These are phyloP conservation scores for Cyanidioschyzon merolae DNA, from an alignment of 23 red algal species.

Conservation along the genomic window DNA sequence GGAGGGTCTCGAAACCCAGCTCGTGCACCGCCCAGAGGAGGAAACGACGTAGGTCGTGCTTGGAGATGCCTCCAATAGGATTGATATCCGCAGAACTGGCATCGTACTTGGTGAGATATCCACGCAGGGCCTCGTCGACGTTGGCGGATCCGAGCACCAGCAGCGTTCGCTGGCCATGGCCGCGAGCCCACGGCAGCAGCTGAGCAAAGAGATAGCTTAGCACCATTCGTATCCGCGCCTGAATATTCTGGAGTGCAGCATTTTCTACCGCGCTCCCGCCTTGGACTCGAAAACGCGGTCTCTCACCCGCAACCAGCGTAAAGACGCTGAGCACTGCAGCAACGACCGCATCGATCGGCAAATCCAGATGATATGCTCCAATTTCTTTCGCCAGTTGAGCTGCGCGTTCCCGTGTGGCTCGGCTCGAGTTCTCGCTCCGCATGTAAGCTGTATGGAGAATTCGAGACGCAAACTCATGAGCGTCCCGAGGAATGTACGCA, in stretches of 20 bases:
- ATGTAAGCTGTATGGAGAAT: slow-evolving; percentile 85
- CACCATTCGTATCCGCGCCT: slow-evolving; percentile 91
- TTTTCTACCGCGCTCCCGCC: slow-evolving; percentile 79
- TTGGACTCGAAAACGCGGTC: slow-evolving; percentile 53
- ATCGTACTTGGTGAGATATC: slow-evolving; percentile 99
- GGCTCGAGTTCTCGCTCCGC: slow-evolving; percentile 56
- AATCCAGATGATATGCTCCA: slow-evolving; percentile 72
- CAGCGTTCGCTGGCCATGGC: slow-evolving; percentile 32
- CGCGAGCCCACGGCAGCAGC: slow-evolving; percentile 59
- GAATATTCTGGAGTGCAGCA: slow-evolving; percentile 77
- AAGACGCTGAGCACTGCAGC: slow-evolving; percentile 46
- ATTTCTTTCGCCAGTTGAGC: slow-evolving; percentile 53
- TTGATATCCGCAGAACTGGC: slow-evolving; percentile 91
- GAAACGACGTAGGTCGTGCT: slow-evolving; percentile 67
- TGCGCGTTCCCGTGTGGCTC: slow-evolving; percentile 48
- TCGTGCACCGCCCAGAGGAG: slow-evolving; percentile 48
- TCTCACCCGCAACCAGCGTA: slow-evolving; percentile 23
- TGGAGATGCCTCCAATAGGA: slow-evolving; percentile 91
- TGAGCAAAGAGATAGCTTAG: slow-evolving; percentile 80
- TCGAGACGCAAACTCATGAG: slow-evolving; percentile 45
- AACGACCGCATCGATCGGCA: slow-evolving; percentile 56
- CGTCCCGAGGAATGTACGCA: slow-evolving; percentile 37
- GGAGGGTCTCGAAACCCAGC: slow-evolving; percentile 55
- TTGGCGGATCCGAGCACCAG: slow-evolving; percentile 92
- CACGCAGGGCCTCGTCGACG: slow-evolving; percentile 89